These are phyloP conservation scores for Ceratocystis variospora DNA, from an alignment of 2,329 filamentous ascomycete species.

Conservation along the genomic window DNA sequence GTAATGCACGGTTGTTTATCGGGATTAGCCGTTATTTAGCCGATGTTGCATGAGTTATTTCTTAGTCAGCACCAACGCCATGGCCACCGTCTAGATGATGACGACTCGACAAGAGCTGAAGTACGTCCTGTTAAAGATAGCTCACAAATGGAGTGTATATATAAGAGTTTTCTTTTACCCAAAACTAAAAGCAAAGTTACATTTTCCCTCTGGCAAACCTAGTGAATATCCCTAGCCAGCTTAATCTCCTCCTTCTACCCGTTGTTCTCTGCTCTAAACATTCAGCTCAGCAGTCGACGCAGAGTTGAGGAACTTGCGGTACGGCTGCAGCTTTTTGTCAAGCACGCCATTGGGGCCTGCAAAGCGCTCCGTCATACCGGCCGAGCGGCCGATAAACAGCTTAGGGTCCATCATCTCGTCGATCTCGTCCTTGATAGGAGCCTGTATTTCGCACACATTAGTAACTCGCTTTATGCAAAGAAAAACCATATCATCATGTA, in stretches of 20 bases:
- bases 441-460: constrained; percentile 2
- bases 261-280: constrained; percentile 23
- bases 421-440: constrained; percentile 53
- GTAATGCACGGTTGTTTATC: neutral
- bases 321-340: constrained; percentile 29
- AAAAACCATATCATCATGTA: neutral
- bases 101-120: too few species aligned
- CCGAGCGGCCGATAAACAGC: constrained; percentile 35
- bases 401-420: constrained; percentile 53
- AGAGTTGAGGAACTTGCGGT: constrained; percentile 27
- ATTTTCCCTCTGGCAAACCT: neutral
- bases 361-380: constrained; percentile 34
- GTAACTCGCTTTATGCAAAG: neutral
- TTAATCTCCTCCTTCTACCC: neutral
- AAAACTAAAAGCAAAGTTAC: too few species aligned
- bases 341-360: constrained; percentile 30
- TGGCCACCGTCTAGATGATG: too few species aligned
- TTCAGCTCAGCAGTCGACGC: constrained; percentile 28
- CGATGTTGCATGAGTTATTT: neutral
- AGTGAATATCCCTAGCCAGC: neutral
- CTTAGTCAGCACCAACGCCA: neutral
- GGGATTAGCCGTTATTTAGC: neutral
- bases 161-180: too few species aligned
- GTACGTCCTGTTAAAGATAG: too few species aligned
- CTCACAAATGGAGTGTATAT: too few species aligned